These are phyloP conservation scores for Emericellopsis terricola DNA, from an alignment of 495 filamentous ascomycete species.

Conservation along the genomic window DNA sequence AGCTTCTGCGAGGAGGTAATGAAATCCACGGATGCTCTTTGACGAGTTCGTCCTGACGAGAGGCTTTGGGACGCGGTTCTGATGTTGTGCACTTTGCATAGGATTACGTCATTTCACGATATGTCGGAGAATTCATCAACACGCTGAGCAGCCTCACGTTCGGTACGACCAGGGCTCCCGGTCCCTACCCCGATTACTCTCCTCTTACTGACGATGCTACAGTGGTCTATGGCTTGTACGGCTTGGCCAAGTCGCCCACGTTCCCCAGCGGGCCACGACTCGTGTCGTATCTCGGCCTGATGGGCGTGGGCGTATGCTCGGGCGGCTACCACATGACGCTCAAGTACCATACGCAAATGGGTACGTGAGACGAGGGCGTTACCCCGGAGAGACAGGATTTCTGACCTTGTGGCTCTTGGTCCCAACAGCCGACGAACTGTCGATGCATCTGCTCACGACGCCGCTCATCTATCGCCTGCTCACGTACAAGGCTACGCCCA, in stretches of 20 bases:
- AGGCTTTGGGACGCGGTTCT: not conserved
- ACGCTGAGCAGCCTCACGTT: constrained; percentile 29
- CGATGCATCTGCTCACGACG: constrained; percentile 3
- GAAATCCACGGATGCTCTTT: not conserved
- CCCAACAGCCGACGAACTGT: constrained; percentile 2
- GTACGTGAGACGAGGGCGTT: not conserved
- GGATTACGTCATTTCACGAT: constrained; percentile 30
- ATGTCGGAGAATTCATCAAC: constrained; percentile 35
- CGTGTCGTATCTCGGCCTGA: constrained; percentile 2
- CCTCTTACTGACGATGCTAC: not conserved
- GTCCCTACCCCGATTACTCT: not conserved
- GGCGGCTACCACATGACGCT: constrained; percentile 4
- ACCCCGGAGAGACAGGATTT: not conserved
- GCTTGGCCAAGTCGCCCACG: not conserved
- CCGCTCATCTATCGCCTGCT: constrained; percentile 2
- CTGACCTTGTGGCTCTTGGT: not conserved
- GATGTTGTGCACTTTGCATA: constrained; percentile 3
- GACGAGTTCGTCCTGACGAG: not conserved
- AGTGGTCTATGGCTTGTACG: constrained; percentile 2
- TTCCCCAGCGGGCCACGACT: constrained; percentile 9
- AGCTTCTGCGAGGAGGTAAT: constrained; percentile 2
- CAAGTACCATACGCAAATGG: constrained; percentile 5
- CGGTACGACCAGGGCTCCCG: constrained; percentile 8
- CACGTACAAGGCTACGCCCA: not conserved
- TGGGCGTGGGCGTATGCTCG: constrained; percentile 3